Percentiles rank a stretch among this genome's conserved stretches.
Evolutionary conservation across 176 grass and related monocot species (phyloP).

Genomic region (Raddia distichophylla): DNA sequence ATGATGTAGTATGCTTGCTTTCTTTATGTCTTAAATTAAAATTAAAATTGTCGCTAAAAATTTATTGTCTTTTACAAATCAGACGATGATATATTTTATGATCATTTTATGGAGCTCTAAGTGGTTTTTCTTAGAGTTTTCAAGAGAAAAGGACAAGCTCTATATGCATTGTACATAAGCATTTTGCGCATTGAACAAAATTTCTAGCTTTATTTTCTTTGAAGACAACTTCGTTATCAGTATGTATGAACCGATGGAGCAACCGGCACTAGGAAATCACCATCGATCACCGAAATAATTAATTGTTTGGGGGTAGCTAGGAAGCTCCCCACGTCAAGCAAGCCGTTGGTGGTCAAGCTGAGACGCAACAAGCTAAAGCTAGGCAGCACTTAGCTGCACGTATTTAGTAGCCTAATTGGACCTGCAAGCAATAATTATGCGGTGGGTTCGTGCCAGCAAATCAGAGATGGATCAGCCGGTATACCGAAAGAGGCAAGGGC

Average conservation of each 20-base stretch:
- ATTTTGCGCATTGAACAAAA: too few relatives aligned
- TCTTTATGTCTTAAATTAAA: too few relatives aligned
- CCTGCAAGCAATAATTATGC: not conserved
- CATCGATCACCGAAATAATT: not conserved
- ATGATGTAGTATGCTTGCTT: too few relatives aligned
- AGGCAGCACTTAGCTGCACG: too few relatives aligned
- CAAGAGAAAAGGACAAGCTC: too few relatives aligned
- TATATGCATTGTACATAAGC: too few relatives aligned
- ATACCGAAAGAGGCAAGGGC: not conserved
- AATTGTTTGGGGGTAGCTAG: not conserved
- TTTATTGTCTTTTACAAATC: too few relatives aligned
- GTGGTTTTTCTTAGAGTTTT: too few relatives aligned
- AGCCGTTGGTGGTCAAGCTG: conserved; percentile 33
- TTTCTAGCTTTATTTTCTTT: too few relatives aligned
- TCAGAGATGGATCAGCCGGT: not conserved
- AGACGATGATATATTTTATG: too few relatives aligned
- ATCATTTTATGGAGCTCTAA: too few relatives aligned
- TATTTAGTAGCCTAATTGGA: not conserved
- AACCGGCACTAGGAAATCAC: not conserved
- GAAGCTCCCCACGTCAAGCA: conserved; percentile 33
- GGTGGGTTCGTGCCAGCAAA: not conserved
- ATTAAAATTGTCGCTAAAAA: too few relatives aligned
- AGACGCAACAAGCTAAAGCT: conserved; percentile 3
- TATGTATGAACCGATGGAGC: conserved; percentile 26
- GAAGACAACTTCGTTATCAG: not conserved